Evolutionary conservation across 768 basidiomycete genomes (phyloP).

Genomic region (Pisolithus microcarpus): DNA sequence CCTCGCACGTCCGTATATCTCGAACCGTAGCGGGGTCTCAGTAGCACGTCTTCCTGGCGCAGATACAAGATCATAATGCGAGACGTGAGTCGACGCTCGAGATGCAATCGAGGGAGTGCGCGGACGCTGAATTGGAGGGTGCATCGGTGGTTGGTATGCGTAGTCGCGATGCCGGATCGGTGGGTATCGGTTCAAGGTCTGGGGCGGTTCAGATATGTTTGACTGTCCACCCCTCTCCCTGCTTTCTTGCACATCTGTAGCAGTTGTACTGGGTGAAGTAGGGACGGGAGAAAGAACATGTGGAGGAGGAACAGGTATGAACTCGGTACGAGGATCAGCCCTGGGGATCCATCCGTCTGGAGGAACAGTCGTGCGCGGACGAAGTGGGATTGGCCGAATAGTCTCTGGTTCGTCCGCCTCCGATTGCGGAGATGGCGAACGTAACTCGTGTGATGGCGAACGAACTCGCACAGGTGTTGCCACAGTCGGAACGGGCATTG

Average conservation of each 20-base stretch:
- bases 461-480: constrained; percentile 7
- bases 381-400: constrained; percentile 25
- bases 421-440: constrained; percentile 6
- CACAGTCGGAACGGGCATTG: constrained; percentile 19
- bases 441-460: constrained; percentile 17
- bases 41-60: constrained; percentile 17
- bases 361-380: constrained; percentile 10
- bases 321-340: constrained; percentile 20
- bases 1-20: constrained; percentile 16
- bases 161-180: constrained; percentile 24
- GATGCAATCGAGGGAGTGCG: constrained; percentile 20
- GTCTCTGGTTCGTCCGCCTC: constrained; percentile 16
- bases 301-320: constrained; percentile 18
- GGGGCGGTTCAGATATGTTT: constrained; percentile 6
- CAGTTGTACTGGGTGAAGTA: constrained; percentile 10
- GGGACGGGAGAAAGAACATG: constrained; percentile 11
- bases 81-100: constrained; percentile 24
- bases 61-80: constrained; percentile 25
- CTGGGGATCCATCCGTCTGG: constrained; percentile 26
- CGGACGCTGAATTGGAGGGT: constrained; percentile 4
- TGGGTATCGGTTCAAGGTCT: constrained; percentile 9
- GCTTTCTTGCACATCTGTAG: constrained; percentile 10
- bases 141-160: constrained; percentile 16
- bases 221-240: background rate
- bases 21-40: constrained; percentile 20